Evolutionary conservation across 2,329 filamentous ascomycete genomes (phyloP).

Genomic region (Didymella keratinophila): DNA sequence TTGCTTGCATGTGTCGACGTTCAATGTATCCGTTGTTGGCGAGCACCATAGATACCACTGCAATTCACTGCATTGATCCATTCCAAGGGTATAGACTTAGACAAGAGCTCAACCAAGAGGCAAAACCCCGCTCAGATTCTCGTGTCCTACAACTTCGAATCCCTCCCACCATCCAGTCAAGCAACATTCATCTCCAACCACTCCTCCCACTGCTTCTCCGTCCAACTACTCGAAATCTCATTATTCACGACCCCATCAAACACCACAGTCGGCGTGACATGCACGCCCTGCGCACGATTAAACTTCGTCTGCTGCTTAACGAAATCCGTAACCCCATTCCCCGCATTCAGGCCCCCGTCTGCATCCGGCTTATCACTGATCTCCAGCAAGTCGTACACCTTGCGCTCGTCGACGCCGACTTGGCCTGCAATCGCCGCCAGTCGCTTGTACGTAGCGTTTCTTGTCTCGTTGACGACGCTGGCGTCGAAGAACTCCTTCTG

Average conservation of each 20-base stretch:
- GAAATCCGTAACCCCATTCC: slow-evolving; percentile 85
- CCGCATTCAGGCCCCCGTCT: slow-evolving; percentile 75
- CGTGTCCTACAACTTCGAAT: slow-evolving; percentile 1
- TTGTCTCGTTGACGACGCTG: slow-evolving; percentile 79
- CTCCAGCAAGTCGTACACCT: slow-evolving; percentile 72
- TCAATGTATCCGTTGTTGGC: not conserved
- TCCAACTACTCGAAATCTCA: slow-evolving; percentile 81
- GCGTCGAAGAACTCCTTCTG: slow-evolving; percentile 86
- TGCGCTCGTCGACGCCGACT: slow-evolving; percentile 75
- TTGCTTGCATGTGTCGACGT: not conserved
- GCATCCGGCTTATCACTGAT: slow-evolving; percentile 72
- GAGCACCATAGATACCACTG: slow-evolving; percentile 3
- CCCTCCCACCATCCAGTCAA: slow-evolving; percentile 49
- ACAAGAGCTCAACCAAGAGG: not conserved
- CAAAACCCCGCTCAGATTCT: too few species aligned
- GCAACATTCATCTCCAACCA: slow-evolving; percentile 75
- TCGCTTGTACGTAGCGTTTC: slow-evolving; percentile 83
- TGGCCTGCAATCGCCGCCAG: slow-evolving; percentile 75
- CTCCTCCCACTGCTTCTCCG: slow-evolving; percentile 57
- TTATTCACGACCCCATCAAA: slow-evolving; percentile 86
- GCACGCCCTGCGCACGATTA: slow-evolving; percentile 78
- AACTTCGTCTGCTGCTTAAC: slow-evolving; percentile 85
- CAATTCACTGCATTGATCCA: not conserved
- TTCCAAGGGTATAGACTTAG: not conserved
- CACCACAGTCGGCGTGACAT: slow-evolving; percentile 89